Conservation (phyloP, 495 filamentous ascomycete species). For the Aspergillus avenaceus region DNA sequence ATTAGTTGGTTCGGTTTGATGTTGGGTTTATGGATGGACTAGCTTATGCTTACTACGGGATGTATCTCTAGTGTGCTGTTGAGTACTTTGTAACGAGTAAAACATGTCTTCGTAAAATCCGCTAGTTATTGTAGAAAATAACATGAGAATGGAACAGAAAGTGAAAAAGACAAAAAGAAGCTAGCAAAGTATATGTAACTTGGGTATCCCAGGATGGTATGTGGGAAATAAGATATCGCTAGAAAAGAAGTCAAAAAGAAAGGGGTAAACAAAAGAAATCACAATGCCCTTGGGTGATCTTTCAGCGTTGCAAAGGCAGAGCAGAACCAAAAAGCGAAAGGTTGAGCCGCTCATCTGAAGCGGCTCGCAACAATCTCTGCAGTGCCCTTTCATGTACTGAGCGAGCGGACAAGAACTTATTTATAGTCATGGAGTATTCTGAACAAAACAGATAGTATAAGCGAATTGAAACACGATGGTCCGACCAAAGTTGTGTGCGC, state of each 20-base stretch:
- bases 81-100: not conserved
- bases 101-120: not conserved
- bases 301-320: no score
- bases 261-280: not conserved
- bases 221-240: not conserved
- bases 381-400: not conserved
- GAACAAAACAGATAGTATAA: no score
- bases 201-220: constrained; percentile 15
- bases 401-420: not conserved
- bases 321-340: no score
- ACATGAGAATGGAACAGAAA: not conserved
- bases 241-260: not conserved
- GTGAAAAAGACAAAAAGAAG: constrained; percentile 1
- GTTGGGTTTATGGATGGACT: not conserved
- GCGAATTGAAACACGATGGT: constrained; percentile 1
- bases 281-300: no score
- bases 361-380: no score
- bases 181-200: constrained; percentile 4
- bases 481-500: constrained; percentile 18
- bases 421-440: no score
- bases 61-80: not conserved
- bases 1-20: no score
- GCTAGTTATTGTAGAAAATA: not conserved
- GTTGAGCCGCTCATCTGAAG: no score
- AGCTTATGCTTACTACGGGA: not conserved